These are phyloP conservation scores for Nepenthes gracilis DNA, from an alignment of 148 eudicot genomes.

Conservation along the genomic window DNA sequence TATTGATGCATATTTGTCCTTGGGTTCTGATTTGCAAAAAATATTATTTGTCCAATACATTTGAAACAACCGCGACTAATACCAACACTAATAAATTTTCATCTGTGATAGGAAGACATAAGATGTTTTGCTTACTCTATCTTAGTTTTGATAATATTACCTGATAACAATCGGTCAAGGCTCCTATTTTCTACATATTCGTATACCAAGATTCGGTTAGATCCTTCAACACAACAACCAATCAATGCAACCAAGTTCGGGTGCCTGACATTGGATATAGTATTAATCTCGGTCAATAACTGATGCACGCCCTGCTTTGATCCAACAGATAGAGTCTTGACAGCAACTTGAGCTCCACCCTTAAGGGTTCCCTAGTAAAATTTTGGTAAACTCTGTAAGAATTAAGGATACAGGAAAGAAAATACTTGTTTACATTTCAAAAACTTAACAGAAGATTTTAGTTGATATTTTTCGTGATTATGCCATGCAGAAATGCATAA, in stretches of 20 bases:
- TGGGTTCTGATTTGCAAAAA: too few species aligned
- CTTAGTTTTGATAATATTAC: constrained; percentile 21
- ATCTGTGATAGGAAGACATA: too few species aligned
- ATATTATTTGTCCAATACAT: too few species aligned
- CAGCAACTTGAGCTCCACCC: constrained; percentile 63
- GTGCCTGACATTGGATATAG: constrained; percentile 72
- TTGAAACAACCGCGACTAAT: too few species aligned
- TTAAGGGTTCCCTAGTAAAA: constrained; percentile 58
- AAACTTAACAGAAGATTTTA: too few species aligned
- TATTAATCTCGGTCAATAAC: constrained; percentile 75
- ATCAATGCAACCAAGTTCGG: constrained; percentile 73
- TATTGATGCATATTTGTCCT: too few species aligned
- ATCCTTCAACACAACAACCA: constrained; percentile 76
- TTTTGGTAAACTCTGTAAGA: constrained; percentile 3
- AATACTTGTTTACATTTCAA: too few species aligned
- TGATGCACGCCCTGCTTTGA: constrained; percentile 85
- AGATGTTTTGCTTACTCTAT: not conserved
- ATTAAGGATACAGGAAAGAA: not conserved
- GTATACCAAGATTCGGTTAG: constrained; percentile 67
- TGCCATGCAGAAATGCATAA: too few species aligned
- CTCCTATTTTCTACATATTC: constrained; percentile 80
- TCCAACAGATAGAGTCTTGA: constrained; percentile 73
- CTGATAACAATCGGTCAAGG: constrained; percentile 73
- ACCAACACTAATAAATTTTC: too few species aligned
- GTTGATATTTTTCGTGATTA: too few species aligned